Evolutionary conservation across 306 rosid genomes (phyloP).

Genomic region (Ochetophila trinervis): DNA sequence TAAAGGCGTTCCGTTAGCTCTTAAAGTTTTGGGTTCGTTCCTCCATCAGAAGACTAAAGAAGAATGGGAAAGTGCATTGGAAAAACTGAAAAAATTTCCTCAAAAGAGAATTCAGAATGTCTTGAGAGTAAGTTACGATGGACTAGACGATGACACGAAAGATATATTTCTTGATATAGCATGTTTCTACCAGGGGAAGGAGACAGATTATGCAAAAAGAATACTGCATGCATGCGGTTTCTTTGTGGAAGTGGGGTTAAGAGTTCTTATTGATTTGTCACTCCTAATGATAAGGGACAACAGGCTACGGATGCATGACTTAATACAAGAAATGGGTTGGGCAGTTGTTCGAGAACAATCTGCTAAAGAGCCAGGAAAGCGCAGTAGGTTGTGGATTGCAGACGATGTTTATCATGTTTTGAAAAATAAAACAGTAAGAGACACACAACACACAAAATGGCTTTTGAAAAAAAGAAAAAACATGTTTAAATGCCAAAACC

Average conservation of each 20-base stretch:
- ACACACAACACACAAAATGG: background rate
- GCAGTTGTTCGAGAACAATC: conserved; percentile 28
- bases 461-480: no score
- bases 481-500: no score
- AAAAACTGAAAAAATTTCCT: conserved; percentile 11
- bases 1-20: conserved; percentile 23
- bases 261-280: conserved; percentile 37
- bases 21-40: conserved; percentile 17
- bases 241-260: conserved; percentile 27
- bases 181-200: conserved; percentile 46
- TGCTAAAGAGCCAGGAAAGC: background rate
- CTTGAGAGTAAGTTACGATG: conserved; percentile 25
- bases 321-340: conserved; percentile 39
- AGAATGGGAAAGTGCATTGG: conserved; percentile 16
- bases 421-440: conserved; percentile 13
- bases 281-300: conserved; percentile 20
- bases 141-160: conserved; percentile 14
- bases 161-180: conserved; percentile 27
- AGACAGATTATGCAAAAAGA: conserved; percentile 11
- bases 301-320: conserved; percentile 30
- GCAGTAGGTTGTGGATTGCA: conserved; percentile 25
- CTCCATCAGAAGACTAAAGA: background rate
- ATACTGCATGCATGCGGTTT: conserved; percentile 23
- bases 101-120: conserved; percentile 2
- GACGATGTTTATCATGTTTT: conserved; percentile 29